phyloP scores from a whole-genome alignment of 2,329 filamentous ascomycete genomes.

The Microcera coccophila region DNA sequence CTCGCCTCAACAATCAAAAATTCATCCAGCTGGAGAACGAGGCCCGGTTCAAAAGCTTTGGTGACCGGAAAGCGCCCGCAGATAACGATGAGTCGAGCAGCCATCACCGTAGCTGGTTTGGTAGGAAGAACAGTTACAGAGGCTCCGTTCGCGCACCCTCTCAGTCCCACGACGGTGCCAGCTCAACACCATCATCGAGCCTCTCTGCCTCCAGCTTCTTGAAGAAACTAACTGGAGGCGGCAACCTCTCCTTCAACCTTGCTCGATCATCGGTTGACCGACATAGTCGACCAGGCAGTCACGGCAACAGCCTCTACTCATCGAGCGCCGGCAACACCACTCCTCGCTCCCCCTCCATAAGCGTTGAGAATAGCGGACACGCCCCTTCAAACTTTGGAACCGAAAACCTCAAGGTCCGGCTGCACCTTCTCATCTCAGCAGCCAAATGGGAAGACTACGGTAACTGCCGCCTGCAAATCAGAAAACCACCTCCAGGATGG shows the following conservation, averaged over 20 bases:
- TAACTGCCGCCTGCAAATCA: conserved; percentile 76
- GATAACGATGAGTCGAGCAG: conserved; percentile 48
- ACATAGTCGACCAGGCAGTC: conserved; percentile 46
- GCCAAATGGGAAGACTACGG: conserved; percentile 92
- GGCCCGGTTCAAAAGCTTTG: conserved; percentile 69
- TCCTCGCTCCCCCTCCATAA: conserved; percentile 56
- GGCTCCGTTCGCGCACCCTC: conserved; percentile 58
- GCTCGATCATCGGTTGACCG: conserved; percentile 70
- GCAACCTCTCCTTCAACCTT: conserved; percentile 73
- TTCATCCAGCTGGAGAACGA: conserved; percentile 68
- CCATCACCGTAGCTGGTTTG: conserved; percentile 54
- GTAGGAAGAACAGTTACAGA: conserved; percentile 62
- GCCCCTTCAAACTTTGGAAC: conserved; percentile 60
- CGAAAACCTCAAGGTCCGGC: conserved; percentile 73
- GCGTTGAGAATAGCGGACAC: conserved; percentile 48
- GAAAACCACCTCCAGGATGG: conserved; percentile 64
- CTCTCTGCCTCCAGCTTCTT: conserved; percentile 77
- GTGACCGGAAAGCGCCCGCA: conserved; percentile 48
- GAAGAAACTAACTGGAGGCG: conserved; percentile 68
- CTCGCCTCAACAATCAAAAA: conserved; percentile 87
- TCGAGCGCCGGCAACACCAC: conserved; percentile 49
- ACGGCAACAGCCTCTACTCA: conserved; percentile 58
- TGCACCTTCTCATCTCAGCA: conserved; percentile 73
- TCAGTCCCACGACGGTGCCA: conserved; percentile 70
- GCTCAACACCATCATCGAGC: conserved; percentile 55